phyloP scores from a whole-genome alignment of 2,329 filamentous ascomycete genomes.

The Xylariaceae sp. region DNA sequence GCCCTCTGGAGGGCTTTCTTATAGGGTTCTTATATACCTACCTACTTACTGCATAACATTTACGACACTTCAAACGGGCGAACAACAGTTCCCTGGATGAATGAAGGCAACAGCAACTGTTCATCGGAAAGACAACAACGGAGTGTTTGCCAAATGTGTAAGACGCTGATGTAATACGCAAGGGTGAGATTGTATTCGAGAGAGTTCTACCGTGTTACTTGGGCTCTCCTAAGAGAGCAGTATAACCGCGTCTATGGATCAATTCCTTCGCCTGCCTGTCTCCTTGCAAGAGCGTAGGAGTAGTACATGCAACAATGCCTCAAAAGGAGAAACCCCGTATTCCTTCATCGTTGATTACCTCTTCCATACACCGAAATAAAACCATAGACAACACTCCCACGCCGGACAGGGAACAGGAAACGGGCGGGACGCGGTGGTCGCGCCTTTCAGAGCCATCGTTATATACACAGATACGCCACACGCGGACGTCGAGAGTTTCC shows the following conservation, averaged over 20 bases:
- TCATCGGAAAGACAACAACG: too few relatives aligned
- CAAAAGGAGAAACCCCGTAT: conserved; percentile 10
- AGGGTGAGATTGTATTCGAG: conserved; percentile 19
- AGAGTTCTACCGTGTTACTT: conserved; percentile 1
- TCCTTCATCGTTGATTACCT: conserved; percentile 8
- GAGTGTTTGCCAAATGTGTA: too few relatives aligned
- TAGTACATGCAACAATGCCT: conserved; percentile 14
- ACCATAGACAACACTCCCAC: conserved; percentile 9
- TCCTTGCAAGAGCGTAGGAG: conserved; percentile 2
- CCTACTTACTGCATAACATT: too few relatives aligned
- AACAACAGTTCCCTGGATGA: too few relatives aligned
- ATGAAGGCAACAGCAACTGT: too few relatives aligned
- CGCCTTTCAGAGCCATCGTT: conserved; percentile 6
- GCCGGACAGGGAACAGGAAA: conserved; percentile 3
- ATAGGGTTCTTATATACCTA: too few relatives aligned
- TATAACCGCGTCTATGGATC: conserved; percentile 13
- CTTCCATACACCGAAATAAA: conserved; percentile 27
- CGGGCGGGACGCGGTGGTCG: conserved; percentile 1
- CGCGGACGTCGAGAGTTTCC: background rate
- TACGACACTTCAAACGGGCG: too few relatives aligned
- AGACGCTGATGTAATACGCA: too few relatives aligned
- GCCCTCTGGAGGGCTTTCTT: too few relatives aligned
- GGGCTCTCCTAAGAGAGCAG: background rate
- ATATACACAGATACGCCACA: conserved; percentile 18
- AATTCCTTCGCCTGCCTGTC: background rate